A percentile compares a stretch with the other conserved stretches of the same genome.
Evolutionary conservation across 306 rosid species (phyloP).

Genomic region (Trichosanthes truncata): DNA sequence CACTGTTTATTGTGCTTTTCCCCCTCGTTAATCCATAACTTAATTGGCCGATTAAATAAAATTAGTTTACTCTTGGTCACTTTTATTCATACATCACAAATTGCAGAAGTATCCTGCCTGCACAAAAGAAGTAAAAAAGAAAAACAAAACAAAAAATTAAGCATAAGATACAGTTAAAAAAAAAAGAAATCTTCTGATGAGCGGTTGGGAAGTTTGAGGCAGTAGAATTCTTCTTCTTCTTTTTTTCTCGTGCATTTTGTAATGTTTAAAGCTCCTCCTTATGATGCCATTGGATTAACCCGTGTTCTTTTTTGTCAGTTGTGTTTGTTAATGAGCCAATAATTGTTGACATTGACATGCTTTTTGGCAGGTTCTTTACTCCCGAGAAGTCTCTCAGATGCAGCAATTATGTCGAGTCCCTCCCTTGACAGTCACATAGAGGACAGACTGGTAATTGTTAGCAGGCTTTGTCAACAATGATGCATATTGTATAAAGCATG

Average conservation of each 20-base stretch:
- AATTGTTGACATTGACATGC: background rate
- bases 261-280: background rate
- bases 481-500: background rate
- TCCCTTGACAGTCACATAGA: slow-evolving; percentile 50
- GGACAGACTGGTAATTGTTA: slow-evolving; percentile 50
- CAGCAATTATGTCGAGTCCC: slow-evolving; percentile 32
- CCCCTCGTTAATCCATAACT: background rate
- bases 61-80: background rate
- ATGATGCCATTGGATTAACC: background rate
- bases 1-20: background rate
- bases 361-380: slow-evolving; percentile 45
- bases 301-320: background rate
- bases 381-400: slow-evolving; percentile 54
- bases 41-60: background rate
- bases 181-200: background rate
- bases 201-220: background rate
- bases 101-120: background rate
- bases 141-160: background rate
- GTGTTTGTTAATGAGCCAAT: background rate
- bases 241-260: background rate
- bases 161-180: background rate
- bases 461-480: slow-evolving; percentile 8
- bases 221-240: no score
- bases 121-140: background rate
- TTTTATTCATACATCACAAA: background rate